Conservation (phyloP, 2,329 filamentous ascomycete species). For the Pyricularia pennisetigena region DNA sequence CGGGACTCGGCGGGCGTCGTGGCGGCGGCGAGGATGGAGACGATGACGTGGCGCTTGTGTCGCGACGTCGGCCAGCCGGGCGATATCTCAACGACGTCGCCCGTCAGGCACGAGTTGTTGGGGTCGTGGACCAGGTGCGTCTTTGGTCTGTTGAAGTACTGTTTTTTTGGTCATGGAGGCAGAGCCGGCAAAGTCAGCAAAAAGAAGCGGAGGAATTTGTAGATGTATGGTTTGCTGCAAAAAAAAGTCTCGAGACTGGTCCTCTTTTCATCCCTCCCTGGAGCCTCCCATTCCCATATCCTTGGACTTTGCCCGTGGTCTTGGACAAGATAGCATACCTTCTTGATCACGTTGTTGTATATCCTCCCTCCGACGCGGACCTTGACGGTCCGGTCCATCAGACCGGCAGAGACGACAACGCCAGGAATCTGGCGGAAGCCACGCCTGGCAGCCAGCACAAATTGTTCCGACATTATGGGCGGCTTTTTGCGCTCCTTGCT, state of each 20-base stretch:
- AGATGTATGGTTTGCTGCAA: background rate
- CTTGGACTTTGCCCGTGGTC: background rate
- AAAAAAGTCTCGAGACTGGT: background rate
- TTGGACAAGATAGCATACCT: slow-evolving; percentile 39
- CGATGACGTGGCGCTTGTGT: slow-evolving; percentile 64
- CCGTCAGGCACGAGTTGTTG: slow-evolving; percentile 58
- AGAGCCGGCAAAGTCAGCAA: background rate
- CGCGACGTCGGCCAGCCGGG: slow-evolving; percentile 56
- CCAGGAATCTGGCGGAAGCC: slow-evolving; percentile 47
- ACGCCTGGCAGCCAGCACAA: slow-evolving; percentile 25
- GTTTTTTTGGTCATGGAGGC: slow-evolving; percentile 4
- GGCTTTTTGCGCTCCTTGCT: background rate
- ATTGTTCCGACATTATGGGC: slow-evolving; percentile 24
- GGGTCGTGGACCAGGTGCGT: slow-evolving; percentile 72
- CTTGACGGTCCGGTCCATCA: slow-evolving; percentile 72
- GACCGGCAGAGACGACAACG: slow-evolving; percentile 67
- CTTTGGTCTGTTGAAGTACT: slow-evolving; percentile 56
- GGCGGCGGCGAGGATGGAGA: slow-evolving; percentile 61
- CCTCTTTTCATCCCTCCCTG: background rate
- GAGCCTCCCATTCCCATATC: background rate
- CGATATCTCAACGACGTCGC: slow-evolving; percentile 65
- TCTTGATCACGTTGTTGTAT: slow-evolving; percentile 65
- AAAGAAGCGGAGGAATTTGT: background rate
- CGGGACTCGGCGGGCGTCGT: slow-evolving; percentile 54
- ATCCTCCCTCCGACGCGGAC: slow-evolving; percentile 61